Conservation (phyloP, 768 basidiomycete genomes). For the Gymnopilus junonius region DNA sequence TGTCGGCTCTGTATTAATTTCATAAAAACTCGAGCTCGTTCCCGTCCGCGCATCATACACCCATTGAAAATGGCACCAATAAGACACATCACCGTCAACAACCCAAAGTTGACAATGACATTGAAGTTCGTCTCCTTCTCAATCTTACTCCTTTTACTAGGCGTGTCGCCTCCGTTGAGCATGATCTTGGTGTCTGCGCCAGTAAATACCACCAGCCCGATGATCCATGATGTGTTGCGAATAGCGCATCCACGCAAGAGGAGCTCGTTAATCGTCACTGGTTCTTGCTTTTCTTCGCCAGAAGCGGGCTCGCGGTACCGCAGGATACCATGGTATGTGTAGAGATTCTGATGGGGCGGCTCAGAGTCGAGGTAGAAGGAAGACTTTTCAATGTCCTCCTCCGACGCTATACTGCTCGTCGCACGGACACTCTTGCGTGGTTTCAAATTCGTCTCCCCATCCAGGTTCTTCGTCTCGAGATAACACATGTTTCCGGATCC, state of each 20-base stretch:
- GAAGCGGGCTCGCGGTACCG: slow-evolving; percentile 64
- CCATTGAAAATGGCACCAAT: slow-evolving; percentile 80
- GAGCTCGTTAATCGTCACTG: slow-evolving; percentile 89
- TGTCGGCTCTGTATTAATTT: slow-evolving; percentile 66
- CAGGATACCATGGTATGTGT: slow-evolving; percentile 86
- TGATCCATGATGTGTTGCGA: slow-evolving; percentile 90
- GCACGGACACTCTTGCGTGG: slow-evolving; percentile 77
- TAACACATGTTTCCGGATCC: slow-evolving; percentile 91
- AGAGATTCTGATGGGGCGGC: slow-evolving; percentile 92
- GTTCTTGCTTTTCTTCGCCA: slow-evolving; percentile 62
- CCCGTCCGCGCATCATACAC: slow-evolving; percentile 58
- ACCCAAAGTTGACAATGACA: slow-evolving; percentile 89
- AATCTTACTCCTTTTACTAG: slow-evolving; percentile 97
- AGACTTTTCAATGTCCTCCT: slow-evolving; percentile 90
- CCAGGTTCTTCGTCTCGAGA: slow-evolving; percentile 97
- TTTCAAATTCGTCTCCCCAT: slow-evolving; percentile 98
- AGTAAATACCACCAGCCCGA: slow-evolving; percentile 93
- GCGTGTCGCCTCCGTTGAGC: slow-evolving; percentile 90
- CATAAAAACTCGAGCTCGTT: slow-evolving; percentile 78
- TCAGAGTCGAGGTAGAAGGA: slow-evolving; percentile 92
- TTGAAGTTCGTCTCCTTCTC: slow-evolving; percentile 99
- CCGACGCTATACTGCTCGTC: slow-evolving; percentile 74
- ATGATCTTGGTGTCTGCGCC: slow-evolving; percentile 93
- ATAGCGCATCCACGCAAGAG: slow-evolving; percentile 90
- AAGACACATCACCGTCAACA: slow-evolving; percentile 79